phyloP scores from a whole-genome alignment of 768 basidiomycete species.

The Dentipellis fragilis region DNA sequence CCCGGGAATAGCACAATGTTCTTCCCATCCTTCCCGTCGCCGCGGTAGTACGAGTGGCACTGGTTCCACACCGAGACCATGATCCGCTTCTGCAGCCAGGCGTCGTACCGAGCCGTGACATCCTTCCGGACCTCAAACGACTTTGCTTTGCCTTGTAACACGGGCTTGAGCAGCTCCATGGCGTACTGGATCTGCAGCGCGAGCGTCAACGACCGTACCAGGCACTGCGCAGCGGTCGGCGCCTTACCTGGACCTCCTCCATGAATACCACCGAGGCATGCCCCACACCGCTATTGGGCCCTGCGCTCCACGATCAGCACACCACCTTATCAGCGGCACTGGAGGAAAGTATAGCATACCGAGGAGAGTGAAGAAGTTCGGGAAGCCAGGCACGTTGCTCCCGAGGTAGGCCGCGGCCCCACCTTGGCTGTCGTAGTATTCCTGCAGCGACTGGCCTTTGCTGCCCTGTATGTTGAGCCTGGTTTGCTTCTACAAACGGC shows the following conservation, averaged over 20 bases:
- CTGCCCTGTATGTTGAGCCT: constrained; percentile 27
- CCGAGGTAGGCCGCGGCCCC: constrained; percentile 47
- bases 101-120: constrained; percentile 40
- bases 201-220: constrained; percentile 3
- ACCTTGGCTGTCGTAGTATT: constrained; percentile 38
- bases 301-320: background rate
- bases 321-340: background rate
- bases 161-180: constrained; percentile 40
- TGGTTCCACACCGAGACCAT: constrained; percentile 40
- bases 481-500: constrained; percentile 4
- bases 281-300: constrained; percentile 46
- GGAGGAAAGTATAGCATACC: constrained; percentile 1
- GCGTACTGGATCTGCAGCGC: constrained; percentile 35
- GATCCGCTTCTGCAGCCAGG: constrained; percentile 39
- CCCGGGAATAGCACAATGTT: constrained; percentile 47
- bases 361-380: constrained; percentile 12
- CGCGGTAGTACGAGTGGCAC: constrained; percentile 46
- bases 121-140: constrained; percentile 40
- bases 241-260: constrained; percentile 42
- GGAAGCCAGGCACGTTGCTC: constrained; percentile 10
- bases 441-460: constrained; percentile 29
- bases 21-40: constrained; percentile 25
- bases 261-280: constrained; percentile 49
- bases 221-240: background rate
- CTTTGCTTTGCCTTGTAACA: constrained; percentile 36